phyloP scores from a whole-genome alignment of 768 basidiomycete species.

The Tricholoma terreum region DNA sequence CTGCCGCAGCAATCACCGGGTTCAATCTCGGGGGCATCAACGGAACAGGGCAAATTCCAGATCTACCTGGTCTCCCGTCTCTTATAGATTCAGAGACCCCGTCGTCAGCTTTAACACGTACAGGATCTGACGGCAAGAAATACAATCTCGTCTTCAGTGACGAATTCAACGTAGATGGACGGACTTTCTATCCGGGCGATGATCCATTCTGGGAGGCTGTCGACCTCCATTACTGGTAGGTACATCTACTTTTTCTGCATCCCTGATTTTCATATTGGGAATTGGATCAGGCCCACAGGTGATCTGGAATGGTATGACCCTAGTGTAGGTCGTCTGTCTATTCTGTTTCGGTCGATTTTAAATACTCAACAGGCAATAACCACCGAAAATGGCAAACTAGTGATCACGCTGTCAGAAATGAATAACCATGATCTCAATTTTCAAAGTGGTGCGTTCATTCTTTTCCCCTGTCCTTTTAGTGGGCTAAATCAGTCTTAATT shows the following conservation, averaged over 20 bases:
- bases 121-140: slow-evolving; percentile 69
- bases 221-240: slow-evolving; percentile 82
- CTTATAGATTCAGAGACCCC: slow-evolving; percentile 84
- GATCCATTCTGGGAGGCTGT: slow-evolving; percentile 87
- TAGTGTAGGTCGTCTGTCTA: slow-evolving; percentile 35
- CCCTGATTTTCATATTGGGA: slow-evolving; percentile 4
- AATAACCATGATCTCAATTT: slow-evolving; percentile 81
- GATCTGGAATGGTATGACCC: slow-evolving; percentile 88
- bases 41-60: slow-evolving; percentile 81
- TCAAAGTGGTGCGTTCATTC: slow-evolving; percentile 56
- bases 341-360: neutral
- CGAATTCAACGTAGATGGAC: slow-evolving; percentile 55
- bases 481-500: slow-evolving; percentile 5
- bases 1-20: slow-evolving; percentile 36
- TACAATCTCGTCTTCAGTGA: slow-evolving; percentile 90
- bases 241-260: neutral
- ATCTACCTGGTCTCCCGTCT: slow-evolving; percentile 59
- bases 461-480: slow-evolving; percentile 25
- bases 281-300: slow-evolving; percentile 50
- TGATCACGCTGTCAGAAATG: slow-evolving; percentile 74
- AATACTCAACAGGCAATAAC: slow-evolving; percentile 50
- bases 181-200: slow-evolving; percentile 75
- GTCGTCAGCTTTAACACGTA: slow-evolving; percentile 46
- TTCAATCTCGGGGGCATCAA: slow-evolving; percentile 94
- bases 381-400: slow-evolving; percentile 73